Evolutionary conservation across 768 basidiomycete species (phyloP), one percentile per base, ranked within the genome.

Genomic region (Boletales sp.): DNA sequence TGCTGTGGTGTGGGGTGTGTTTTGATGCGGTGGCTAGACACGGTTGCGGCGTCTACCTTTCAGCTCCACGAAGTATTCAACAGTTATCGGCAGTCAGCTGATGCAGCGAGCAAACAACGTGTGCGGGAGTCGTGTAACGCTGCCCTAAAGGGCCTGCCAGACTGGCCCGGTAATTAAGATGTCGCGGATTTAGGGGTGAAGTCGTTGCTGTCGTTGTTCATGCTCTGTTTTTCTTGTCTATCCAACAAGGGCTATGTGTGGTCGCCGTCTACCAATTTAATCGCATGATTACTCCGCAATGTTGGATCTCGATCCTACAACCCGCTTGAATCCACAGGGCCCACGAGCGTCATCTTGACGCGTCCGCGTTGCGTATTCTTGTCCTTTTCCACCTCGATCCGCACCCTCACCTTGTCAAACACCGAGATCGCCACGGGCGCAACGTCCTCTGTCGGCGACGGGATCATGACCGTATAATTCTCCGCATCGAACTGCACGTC

Each of bases 301-400:
- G 21, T 21, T 21, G 21, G 18, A 33, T 18, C 14, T 5, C 42
- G 8, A 15, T 12, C 8, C 52, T 72, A 80, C 68, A 80, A 48
- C 10, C 58, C 59, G 13, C 56, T 62, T 6, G 79, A 77, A 69
- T 89, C 81, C 18, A 89, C 71, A 7, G 87, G 89, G 44, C 78
- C 70, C 11, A 83, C 73, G 28, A 93, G 74, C 7, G 77, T 80
- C 90, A 91, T 91, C 70, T 86, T 90, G 8, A 95, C 92, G 55
- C 84, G 84, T 10, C 90, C 92, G 53, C 93, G 74, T 62, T 94
- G 91, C 15, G 94, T 96, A 56, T 94, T 94, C 62, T 80, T 87
- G 62, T 96, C 95, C 75, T 93, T 96, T 68, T 95, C 94, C 7
- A 98, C 90, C 51, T 85, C 82, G 37, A 99, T 88, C 57, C 82